Percentiles rank a stretch among this genome's conserved stretches.
phyloP scores from a whole-genome alignment of 2,329 filamentous ascomycete genomes.

The Metarhizium anisopliae region DNA sequence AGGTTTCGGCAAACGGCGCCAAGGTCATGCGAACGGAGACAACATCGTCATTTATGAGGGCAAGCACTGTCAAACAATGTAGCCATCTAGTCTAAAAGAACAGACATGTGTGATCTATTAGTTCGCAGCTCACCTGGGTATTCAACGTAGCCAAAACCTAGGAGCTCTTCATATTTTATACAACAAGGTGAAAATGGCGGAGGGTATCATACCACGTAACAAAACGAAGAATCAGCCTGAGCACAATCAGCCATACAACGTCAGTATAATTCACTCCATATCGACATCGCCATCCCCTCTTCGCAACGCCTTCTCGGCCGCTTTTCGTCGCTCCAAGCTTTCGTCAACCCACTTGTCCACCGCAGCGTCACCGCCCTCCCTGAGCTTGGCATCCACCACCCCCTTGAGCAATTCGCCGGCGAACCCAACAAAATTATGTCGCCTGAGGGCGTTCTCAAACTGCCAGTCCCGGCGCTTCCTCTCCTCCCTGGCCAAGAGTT shows the following conservation, averaged over 20 bases:
- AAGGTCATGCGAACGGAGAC: not conserved
- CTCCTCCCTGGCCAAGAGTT: constrained; percentile 71
- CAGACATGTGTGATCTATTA: not conserved
- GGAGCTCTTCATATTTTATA: not conserved
- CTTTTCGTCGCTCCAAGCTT: constrained; percentile 47
- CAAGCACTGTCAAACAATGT: not conserved
- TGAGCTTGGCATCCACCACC: constrained; percentile 67
- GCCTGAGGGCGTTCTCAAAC: constrained; percentile 86
- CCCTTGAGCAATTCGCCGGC: constrained; percentile 83
- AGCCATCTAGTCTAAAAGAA: not conserved
- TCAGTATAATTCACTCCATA: constrained; percentile 21
- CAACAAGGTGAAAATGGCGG: not conserved
- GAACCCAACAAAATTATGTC: constrained; percentile 96
- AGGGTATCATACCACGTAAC: not conserved
- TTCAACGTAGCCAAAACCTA: not conserved
- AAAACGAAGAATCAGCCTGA: not conserved
- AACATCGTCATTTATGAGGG: not conserved
- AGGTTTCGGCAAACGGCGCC: not conserved
- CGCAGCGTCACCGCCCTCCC: constrained; percentile 50
- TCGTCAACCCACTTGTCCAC: constrained; percentile 69
- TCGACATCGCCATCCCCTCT: constrained; percentile 30
- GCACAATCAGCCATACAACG: not conserved
- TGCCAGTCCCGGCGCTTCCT: constrained; percentile 78
- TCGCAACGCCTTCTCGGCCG: constrained; percentile 24
- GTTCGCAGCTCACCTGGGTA: not conserved